A percentile compares a stretch with the other conserved stretches of the same genome.
Evolutionary conservation across 345 rosid genomes (phyloP).

Genomic region (Reutealis trisperma): DNA sequence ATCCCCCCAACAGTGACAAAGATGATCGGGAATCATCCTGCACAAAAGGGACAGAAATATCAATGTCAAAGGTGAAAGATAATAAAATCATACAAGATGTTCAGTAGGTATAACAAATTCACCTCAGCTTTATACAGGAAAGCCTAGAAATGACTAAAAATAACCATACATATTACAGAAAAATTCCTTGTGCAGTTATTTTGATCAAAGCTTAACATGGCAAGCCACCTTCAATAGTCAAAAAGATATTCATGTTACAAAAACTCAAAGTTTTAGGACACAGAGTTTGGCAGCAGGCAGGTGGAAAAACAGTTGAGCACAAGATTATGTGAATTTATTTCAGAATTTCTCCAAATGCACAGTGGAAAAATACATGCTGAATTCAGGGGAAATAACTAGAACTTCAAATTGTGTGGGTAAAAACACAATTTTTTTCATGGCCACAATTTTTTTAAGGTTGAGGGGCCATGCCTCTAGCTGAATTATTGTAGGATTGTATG

Average conservation of each 20-base stretch:
- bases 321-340: slow-evolving; percentile 2
- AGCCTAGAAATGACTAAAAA: background rate
- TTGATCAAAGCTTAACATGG: background rate
- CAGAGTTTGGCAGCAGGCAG: background rate
- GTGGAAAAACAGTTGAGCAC: slow-evolving; percentile 1
- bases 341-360: background rate
- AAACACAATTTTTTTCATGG: no score
- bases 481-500: background rate
- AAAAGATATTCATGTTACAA: background rate
- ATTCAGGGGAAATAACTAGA: background rate
- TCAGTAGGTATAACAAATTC: no score
- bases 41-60: slow-evolving; percentile 10
- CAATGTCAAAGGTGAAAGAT: background rate
- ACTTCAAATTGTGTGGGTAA: no score
- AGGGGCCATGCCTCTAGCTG: background rate
- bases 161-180: background rate
- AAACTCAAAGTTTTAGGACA: background rate
- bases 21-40: slow-evolving; percentile 68
- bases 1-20: slow-evolving; percentile 39
- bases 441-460: no score
- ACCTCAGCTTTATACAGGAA: background rate
- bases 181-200: background rate
- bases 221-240: slow-evolving; percentile 2
- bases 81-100: background rate
- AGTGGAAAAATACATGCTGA: background rate